Conservation (phyloP, 192 early-diverging fungal genomes). For the Linnemannia schmuckeri region DNA sequence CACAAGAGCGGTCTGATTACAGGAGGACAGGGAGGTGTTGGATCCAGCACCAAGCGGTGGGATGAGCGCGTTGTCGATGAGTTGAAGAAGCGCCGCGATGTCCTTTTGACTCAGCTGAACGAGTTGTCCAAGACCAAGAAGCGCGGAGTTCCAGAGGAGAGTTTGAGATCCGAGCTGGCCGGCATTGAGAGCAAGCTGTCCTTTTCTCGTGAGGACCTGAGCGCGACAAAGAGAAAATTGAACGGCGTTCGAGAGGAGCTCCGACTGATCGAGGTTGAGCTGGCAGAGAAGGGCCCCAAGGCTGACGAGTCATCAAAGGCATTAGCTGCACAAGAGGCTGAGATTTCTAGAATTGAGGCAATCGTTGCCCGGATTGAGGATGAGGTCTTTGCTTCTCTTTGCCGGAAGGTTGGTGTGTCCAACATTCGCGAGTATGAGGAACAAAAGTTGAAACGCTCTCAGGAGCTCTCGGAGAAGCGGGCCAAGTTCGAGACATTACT, state of each 20-base stretch:
- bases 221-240: constrained; percentile 66
- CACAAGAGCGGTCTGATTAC: constrained; percentile 98
- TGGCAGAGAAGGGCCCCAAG: constrained; percentile 45
- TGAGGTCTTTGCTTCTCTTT: constrained; percentile 86
- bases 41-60: constrained; percentile 75
- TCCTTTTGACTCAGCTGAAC: constrained; percentile 77
- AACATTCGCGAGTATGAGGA: constrained; percentile 93
- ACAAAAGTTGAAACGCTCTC: constrained; percentile 73
- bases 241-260: constrained; percentile 73
- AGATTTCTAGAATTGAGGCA: constrained; percentile 53
- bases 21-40: constrained; percentile 73
- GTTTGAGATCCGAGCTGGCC: constrained; percentile 67
- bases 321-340: constrained; percentile 57
- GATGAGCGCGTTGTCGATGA: constrained; percentile 91
- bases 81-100: constrained; percentile 77
- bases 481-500: constrained; percentile 82
- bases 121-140: constrained; percentile 79
- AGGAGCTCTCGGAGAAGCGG: constrained; percentile 80
- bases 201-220: constrained; percentile 75
- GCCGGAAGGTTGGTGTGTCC: constrained; percentile 74
- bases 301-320: constrained; percentile 22
- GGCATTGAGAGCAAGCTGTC: constrained; percentile 72
- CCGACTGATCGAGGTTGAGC: constrained; percentile 61
- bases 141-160: constrained; percentile 74
- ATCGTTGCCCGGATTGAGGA: constrained; percentile 70